phyloP scores from a whole-genome alignment of 495 filamentous ascomycete species.

The Elasticomyces elasticus region DNA sequence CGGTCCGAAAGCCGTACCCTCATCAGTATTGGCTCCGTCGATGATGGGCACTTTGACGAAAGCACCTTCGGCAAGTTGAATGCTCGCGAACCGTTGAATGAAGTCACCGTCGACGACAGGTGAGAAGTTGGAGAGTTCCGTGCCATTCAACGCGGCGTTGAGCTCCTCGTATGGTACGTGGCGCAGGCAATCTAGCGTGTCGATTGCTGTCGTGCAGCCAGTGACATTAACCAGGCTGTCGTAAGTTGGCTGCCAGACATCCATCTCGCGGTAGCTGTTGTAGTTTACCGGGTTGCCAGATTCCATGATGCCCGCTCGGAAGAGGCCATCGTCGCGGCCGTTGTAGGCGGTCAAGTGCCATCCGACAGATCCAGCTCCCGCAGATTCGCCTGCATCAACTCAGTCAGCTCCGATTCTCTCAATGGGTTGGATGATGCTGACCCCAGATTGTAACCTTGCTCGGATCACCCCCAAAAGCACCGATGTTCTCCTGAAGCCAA shows the following conservation, averaged over 20 bases:
- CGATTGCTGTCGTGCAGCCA: conserved; percentile 32
- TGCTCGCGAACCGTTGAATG: conserved; percentile 26
- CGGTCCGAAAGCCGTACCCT: conserved; percentile 49
- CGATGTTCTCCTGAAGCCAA: conserved; percentile 46
- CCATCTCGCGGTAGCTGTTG: conserved; percentile 15
- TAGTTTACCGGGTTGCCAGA: conserved; percentile 31
- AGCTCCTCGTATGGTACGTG: conserved; percentile 46
- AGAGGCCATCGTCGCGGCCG: conserved; percentile 40
- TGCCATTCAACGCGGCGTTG: conserved; percentile 45
- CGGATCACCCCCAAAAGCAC: conserved; percentile 32
- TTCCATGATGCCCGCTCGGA: conserved; percentile 45
- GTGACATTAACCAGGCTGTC: conserved; percentile 34
- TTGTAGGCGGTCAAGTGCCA: conserved; percentile 32
- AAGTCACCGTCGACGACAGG: conserved; percentile 46
- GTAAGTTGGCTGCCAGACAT: conserved; percentile 28
- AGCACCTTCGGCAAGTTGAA: conserved; percentile 32
- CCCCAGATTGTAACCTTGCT: conserved; percentile 29
- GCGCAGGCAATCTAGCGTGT: conserved; percentile 39
- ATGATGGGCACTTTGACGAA: conserved; percentile 52
- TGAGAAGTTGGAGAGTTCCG: conserved; percentile 21
- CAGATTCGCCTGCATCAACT: conserved; percentile 15
- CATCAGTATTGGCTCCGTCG: conserved; percentile 50
- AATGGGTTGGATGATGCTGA: not conserved
- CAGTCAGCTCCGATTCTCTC: not conserved
- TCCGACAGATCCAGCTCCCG: conserved; percentile 27